phyloP scores from a whole-genome alignment of 2,329 filamentous ascomycete genomes.

The Penicillium sp. region DNA sequence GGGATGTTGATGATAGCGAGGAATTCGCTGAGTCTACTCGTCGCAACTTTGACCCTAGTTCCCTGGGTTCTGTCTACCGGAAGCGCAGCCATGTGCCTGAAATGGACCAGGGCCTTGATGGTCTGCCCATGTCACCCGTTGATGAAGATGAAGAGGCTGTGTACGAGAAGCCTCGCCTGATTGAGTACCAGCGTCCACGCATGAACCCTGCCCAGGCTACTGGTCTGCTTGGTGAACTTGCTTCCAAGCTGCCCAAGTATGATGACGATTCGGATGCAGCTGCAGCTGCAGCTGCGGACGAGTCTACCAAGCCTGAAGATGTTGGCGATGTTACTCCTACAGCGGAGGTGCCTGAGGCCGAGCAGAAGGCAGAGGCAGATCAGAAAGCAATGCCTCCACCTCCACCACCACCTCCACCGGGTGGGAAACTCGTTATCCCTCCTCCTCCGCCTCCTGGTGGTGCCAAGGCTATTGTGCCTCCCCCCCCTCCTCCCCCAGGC shows the following conservation, averaged over 20 bases:
- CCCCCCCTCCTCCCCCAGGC: slow-evolving; percentile 53
- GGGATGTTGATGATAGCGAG: slow-evolving; percentile 56
- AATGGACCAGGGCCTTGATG: slow-evolving; percentile 44
- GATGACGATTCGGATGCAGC: slow-evolving; percentile 52
- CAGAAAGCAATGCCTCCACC: slow-evolving; percentile 24
- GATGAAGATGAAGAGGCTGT: slow-evolving; percentile 65
- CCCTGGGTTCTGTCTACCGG: slow-evolving; percentile 74
- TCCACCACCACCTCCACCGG: slow-evolving; percentile 56
- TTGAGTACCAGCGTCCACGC: slow-evolving; percentile 74
- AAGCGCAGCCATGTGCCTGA: slow-evolving; percentile 53
- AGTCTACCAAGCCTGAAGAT: slow-evolving; percentile 48
- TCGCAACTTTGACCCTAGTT: slow-evolving; percentile 71
- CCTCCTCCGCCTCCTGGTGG: slow-evolving; percentile 54
- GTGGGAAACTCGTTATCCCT: slow-evolving; percentile 36
- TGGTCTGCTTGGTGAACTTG: slow-evolving; percentile 73
- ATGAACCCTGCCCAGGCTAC: slow-evolving; percentile 67
- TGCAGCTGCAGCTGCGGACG: slow-evolving; percentile 9
- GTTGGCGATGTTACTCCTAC: slow-evolving; percentile 44
- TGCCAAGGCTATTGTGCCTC: slow-evolving; percentile 48
- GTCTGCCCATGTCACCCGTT: slow-evolving; percentile 53
- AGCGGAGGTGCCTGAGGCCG: slow-evolving; percentile 17
- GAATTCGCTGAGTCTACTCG: slow-evolving; percentile 62
- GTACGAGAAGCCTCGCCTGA: slow-evolving; percentile 78
- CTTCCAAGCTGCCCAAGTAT: slow-evolving; percentile 76
- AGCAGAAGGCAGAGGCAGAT: slow-evolving; percentile 23